Base-by-base conservation (phyloP, 345 rosid genomes). In the Eucalyptus curtisii region DNA sequence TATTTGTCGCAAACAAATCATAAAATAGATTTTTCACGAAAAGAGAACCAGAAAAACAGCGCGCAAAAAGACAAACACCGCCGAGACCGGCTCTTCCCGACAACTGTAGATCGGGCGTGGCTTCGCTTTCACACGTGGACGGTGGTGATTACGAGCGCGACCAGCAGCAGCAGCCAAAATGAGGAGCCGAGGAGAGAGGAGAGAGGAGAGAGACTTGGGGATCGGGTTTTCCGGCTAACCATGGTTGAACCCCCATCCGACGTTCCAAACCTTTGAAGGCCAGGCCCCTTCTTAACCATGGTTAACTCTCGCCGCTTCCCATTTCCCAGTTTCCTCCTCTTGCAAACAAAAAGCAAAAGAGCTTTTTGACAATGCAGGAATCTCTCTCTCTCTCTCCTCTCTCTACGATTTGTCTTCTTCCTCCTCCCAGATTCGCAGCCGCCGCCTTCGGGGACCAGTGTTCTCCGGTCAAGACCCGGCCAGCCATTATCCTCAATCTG, bases 51-150 rank as follows among this genome's bases (percentile, higher is more conserved):
- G 82, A 40, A 76, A 31, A 40, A 76, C 82, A 76, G 84, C 84
- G n/a, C 87, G 66, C 45, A 89, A 92, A 88, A 91, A 91, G 96
- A 94, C 96, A 93, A 90, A 92, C 94, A 95, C 95, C 94, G 93
- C 93, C 92, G 85, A 90, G 95, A 90, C 94, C 86, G 90, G 37
- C 90, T 61, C 91, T 33, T 61, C 85, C 94, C 94, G 93, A 93
- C 94, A 91, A 89, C 90, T 90, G 93, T 93, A 94, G 90, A 93
- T 90, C 86, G 49, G 44, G 40, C 48, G 86, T 59, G 45, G 5
- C 47, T 13, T 22, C n/a, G 19, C 19, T 1, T 5, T 15, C 93
- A 85, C 94, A 93, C 93, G 94, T 94, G 95, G 90, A 93, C 93
- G 94, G 93, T 76, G 47, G 30, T 47, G 84, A 76, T 76, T 42